phyloP scores from a whole-genome alignment of 805 yeast species.

The Candida ulmi region DNA sequence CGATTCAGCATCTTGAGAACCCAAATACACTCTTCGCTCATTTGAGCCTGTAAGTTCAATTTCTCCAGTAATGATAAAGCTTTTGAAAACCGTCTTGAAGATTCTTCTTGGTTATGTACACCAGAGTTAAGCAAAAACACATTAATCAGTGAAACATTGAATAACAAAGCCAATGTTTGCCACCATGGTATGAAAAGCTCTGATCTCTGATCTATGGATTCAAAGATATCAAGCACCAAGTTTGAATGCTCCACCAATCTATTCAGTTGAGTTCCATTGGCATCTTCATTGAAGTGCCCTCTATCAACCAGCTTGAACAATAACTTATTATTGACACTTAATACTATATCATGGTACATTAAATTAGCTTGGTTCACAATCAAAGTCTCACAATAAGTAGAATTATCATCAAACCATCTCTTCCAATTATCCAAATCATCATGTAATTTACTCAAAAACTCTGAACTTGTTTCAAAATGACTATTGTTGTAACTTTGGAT shows the following conservation, averaged over 20 bases:
- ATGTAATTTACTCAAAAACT: constrained; percentile 14
- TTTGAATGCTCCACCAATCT: constrained; percentile 27
- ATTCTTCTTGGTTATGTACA: constrained; percentile 9
- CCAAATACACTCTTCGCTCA: constrained; percentile 63
- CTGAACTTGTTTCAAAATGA: constrained; percentile 9
- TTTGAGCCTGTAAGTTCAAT: constrained; percentile 27
- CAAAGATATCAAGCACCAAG: constrained; percentile 27
- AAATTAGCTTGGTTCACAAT: constrained; percentile 16
- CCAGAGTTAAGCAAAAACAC: constrained; percentile 42
- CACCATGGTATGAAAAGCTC: constrained; percentile 46
- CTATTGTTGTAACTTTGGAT: constrained; percentile 24
- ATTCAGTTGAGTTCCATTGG: constrained; percentile 6
- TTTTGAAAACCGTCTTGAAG: constrained; percentile 9
- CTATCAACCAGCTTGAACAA: constrained; percentile 13
- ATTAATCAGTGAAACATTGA: constrained; percentile 37
- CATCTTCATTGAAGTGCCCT: constrained; percentile 17
- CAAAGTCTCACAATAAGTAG: constrained; percentile 13
- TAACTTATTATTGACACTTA: constrained; percentile 15
- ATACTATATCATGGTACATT: constrained; percentile 15
- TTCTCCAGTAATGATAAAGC: constrained; percentile 18
- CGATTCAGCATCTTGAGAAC: constrained; percentile 50
- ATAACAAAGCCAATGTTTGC: constrained; percentile 37
- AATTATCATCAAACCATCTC: constrained; percentile 10
- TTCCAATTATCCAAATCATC: constrained; percentile 17
- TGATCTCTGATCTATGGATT: constrained; percentile 25